Base-by-base conservation (phyloP, 2,329 filamentous ascomycete genomes). In the Verticillium longisporum region DNA sequence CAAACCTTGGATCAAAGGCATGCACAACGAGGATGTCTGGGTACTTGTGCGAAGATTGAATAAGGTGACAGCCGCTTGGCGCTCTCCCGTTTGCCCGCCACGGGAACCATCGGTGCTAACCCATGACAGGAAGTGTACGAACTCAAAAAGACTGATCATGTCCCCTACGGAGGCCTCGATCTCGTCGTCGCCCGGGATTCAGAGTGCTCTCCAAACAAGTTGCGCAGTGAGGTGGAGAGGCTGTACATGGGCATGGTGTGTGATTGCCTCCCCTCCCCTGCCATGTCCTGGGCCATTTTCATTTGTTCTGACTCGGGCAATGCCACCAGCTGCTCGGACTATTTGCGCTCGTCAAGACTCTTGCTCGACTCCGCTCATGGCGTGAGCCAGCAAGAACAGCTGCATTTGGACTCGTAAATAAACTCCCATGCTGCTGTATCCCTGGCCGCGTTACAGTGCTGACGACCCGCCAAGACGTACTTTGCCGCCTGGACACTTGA, bases 181-280 rank as follows among this genome's bases (percentile, higher is more conserved):
- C 74, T 88, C 57, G 85, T 85, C 63, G 82, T 86, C 53, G 82
- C 84, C 4, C 81, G 85, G 58, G 83, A 87, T 63, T 85, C 87
- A 66, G 83, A 88, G 60, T 88, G n/a, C 34, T 55, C 60, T 2
- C 60, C 60, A 3, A 61, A 61, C 50, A 61, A 61, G 14, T 41
- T 61, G 6, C 60, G 60, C 18, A 57, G 55, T 3, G 55, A 61
- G 18, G 36, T 88, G 69, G 86, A 88, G 69, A 77, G 86, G 38
- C 74, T 88, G 33, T 88, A 88, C 67, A 86, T 86, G 76, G 86
- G 84, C 0, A 79, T 88, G 7, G 62, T 63, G 4, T 2, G 36
- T 50, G 2, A 7, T 7, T 21, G 14, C 7, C 1, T 2, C 4
- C 33, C 11, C 13, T 4, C 31, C 15, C 6, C 11, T 21, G 26